Percentiles rank a stretch among this genome's conserved stretches.
phyloP scores from a whole-genome alignment of 2,329 filamentous ascomycete species.

The Pyrenophora tritici-repentis region DNA sequence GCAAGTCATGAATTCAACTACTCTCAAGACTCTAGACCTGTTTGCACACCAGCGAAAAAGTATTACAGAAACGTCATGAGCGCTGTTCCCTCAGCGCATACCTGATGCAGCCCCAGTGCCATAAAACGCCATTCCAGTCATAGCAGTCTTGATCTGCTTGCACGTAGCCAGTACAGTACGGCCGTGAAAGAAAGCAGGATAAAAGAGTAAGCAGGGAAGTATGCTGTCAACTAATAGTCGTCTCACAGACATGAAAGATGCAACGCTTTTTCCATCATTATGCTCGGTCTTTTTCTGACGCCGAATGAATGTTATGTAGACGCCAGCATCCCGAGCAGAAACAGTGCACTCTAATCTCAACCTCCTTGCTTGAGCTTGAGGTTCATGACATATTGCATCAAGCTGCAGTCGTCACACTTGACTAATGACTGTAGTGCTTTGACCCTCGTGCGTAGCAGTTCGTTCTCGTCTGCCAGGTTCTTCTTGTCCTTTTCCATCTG shows the following conservation, averaged over 20 bases:
- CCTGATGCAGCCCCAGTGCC: too few species aligned
- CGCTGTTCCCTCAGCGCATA: too few species aligned
- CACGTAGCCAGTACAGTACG: too few species aligned
- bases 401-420: constrained; percentile 53
- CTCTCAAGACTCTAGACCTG: not conserved
- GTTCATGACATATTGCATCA: constrained; percentile 52
- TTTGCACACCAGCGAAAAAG: not conserved
- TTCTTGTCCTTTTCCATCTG: constrained; percentile 52
- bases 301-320: constrained; percentile 23
- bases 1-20: too few species aligned
- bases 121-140: too few species aligned
- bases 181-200: too few species aligned
- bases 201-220: too few species aligned
- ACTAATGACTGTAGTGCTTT: constrained; percentile 52
- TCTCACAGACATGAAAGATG: too few species aligned
- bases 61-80: too few species aligned
- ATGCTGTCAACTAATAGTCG: too few species aligned
- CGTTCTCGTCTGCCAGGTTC: constrained; percentile 47
- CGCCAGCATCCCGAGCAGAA: constrained; percentile 15
- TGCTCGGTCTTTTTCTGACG: constrained; percentile 10
- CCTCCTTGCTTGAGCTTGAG: constrained; percentile 44
- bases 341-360: not conserved
- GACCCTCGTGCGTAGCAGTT: constrained; percentile 46
- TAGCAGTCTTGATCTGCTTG: too few species aligned
- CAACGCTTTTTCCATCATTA: too few species aligned